Evolutionary conservation across 2,329 filamentous ascomycete species (phyloP).

Genomic region (Trichophyton rubrum): DNA sequence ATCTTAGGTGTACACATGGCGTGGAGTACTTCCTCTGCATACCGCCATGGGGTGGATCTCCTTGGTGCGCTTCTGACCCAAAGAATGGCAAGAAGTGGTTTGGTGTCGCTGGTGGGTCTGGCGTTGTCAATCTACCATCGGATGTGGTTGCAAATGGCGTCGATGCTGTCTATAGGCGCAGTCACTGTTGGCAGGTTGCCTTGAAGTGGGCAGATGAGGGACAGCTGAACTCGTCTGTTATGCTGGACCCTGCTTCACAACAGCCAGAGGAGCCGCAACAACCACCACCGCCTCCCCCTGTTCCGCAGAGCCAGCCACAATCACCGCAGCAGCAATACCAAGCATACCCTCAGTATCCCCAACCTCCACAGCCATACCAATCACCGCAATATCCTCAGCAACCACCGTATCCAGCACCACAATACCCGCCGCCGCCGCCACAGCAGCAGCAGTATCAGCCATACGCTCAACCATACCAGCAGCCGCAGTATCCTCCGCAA

Average conservation of each 20-base stretch:
- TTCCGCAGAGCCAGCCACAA: background rate
- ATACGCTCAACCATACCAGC: background rate
- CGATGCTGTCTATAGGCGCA: constrained; percentile 55
- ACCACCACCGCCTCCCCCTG: background rate
- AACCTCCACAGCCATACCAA: background rate
- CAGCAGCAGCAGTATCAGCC: background rate
- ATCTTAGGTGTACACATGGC: constrained; percentile 32
- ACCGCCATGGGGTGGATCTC: constrained; percentile 36
- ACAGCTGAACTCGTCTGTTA: constrained; percentile 23
- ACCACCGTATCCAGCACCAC: background rate
- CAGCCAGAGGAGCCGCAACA: background rate
- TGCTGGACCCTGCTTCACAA: constrained; percentile 9
- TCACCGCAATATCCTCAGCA: background rate
- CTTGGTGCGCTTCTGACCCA: constrained; percentile 37
- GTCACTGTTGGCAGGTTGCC: constrained; percentile 56
- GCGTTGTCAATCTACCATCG: constrained; percentile 49
- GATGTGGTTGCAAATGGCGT: constrained; percentile 55
- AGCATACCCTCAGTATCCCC: background rate
- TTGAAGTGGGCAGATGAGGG: constrained; percentile 45
- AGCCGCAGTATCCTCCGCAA: constrained; percentile 5
- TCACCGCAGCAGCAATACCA: background rate
- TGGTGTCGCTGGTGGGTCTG: constrained; percentile 48
- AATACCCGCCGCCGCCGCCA: background rate
- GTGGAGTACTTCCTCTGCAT: constrained; percentile 41
- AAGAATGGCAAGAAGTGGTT: constrained; percentile 37